These are phyloP conservation scores for Microbotryomycetes sp. DNA, from an alignment of 1,284 basidiomycete genomes.

Conservation along the genomic window DNA sequence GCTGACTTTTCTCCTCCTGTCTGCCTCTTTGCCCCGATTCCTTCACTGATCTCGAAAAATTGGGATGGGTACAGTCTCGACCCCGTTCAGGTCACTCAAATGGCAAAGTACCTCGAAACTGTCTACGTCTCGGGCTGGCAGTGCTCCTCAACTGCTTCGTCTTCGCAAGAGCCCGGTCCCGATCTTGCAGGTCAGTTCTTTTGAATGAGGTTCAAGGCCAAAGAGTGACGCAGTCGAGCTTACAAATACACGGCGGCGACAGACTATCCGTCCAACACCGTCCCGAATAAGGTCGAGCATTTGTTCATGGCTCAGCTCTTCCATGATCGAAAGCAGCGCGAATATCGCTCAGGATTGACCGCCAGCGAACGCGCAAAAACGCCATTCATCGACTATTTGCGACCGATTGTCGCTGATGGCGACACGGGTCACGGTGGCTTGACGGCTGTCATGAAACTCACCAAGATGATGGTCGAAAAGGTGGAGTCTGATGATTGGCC, in stretches of 20 bases:
- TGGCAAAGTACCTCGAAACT: conserved; percentile 89
- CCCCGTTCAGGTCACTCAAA: conserved; percentile 87
- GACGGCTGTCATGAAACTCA: conserved; percentile 62
- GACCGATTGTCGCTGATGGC: conserved; percentile 45
- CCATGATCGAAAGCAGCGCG: conserved; percentile 53
- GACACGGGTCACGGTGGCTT: conserved; percentile 54
- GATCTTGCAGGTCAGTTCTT: conserved; percentile 65
- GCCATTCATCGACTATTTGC: conserved; percentile 43
- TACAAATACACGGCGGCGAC: background rate
- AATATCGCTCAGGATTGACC: conserved; percentile 53
- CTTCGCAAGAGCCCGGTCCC: conserved; percentile 90
- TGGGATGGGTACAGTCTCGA: conserved; percentile 63
- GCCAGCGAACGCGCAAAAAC: conserved; percentile 52
- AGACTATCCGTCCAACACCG: conserved; percentile 57
- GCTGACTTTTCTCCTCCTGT: no score
- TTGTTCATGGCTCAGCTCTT: conserved; percentile 57
- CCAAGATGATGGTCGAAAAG: conserved; percentile 71
- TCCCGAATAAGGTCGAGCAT: conserved; percentile 57
- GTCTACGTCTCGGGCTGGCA: conserved; percentile 96
- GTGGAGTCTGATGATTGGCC: conserved; percentile 50
- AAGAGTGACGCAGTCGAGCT: background rate
- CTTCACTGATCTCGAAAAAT: no score
- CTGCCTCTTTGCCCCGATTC: no score
- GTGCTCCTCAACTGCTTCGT: conserved; percentile 76
- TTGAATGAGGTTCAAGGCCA: no score